These are phyloP conservation scores for Naganishia friedmannii DNA, from an alignment of 768 basidiomycete species.

Conservation along the genomic window DNA sequence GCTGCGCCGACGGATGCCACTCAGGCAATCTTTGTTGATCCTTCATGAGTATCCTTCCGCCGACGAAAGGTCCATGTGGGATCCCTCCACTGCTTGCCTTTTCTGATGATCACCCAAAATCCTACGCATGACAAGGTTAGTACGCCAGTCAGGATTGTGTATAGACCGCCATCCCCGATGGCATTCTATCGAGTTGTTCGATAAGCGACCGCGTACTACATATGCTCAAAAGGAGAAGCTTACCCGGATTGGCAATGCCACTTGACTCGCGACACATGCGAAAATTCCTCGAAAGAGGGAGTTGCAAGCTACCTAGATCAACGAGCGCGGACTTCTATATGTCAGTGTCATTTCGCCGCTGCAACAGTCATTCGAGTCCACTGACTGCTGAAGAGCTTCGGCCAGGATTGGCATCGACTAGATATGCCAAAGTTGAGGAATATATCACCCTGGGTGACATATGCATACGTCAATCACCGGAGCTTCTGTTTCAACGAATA, in stretches of 20 bases:
- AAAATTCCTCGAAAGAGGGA: slow-evolving; percentile 68
- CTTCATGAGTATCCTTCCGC: background rate
- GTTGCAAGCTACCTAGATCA: slow-evolving; percentile 60
- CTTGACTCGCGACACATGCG: slow-evolving; percentile 68
- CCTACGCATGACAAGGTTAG: slow-evolving; percentile 60
- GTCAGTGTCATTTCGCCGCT: no score
- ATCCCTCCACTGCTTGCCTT: slow-evolving; percentile 30
- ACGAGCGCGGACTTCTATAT: no score
- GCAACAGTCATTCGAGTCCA: background rate
- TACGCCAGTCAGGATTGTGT: slow-evolving; percentile 65
- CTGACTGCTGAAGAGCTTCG: slow-evolving; percentile 61
- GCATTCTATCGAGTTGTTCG: slow-evolving; percentile 54
- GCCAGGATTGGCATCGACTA: slow-evolving; percentile 82
- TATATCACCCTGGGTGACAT: slow-evolving; percentile 59
- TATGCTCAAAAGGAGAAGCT: slow-evolving; percentile 34
- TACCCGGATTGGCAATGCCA: slow-evolving; percentile 71
- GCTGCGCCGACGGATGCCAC: background rate
- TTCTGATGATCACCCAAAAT: slow-evolving; percentile 60
- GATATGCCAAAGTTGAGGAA: slow-evolving; percentile 71
- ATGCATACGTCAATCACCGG: background rate
- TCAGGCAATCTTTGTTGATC: background rate
- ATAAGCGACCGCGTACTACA: slow-evolving; percentile 5
- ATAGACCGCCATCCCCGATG: slow-evolving; percentile 76
- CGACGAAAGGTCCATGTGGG: slow-evolving; percentile 21
- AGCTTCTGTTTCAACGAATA: background rate